Evolutionary conservation across 2,329 filamentous ascomycete species (phyloP).

Genomic region (Fusarium xylarioides): DNA sequence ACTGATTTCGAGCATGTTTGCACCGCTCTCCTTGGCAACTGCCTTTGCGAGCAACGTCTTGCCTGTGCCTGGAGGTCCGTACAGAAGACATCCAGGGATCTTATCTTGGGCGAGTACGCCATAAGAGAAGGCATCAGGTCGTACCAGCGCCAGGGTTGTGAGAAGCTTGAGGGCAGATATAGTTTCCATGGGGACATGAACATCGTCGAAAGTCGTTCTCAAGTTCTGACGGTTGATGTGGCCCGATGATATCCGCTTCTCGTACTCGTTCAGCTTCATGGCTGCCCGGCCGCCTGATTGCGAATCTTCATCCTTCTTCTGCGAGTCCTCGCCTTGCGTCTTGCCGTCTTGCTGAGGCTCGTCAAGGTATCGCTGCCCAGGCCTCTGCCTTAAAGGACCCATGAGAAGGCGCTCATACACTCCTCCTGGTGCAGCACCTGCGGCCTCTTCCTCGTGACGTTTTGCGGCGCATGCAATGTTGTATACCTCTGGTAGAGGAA

Average conservation of each 20-base stretch:
- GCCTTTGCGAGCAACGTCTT: constrained; percentile 77
- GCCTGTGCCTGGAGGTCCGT: constrained; percentile 85
- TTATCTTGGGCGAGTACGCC: constrained; percentile 91
- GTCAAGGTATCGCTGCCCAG: constrained; percentile 45
- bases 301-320: constrained; percentile 44
- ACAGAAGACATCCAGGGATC: constrained; percentile 87
- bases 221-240: constrained; percentile 85
- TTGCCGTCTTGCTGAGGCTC: constrained; percentile 42
- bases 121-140: constrained; percentile 95
- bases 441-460: constrained; percentile 34
- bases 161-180: constrained; percentile 88
- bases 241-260: constrained; percentile 82
- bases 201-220: constrained; percentile 85
- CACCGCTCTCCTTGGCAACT: constrained; percentile 73
- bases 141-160: constrained; percentile 84
- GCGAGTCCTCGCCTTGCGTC: constrained; percentile 37
- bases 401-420: constrained; percentile 47
- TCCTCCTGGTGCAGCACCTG: constrained; percentile 35
- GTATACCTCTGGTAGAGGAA: constrained; percentile 53
- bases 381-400: constrained; percentile 46
- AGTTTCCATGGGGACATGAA: constrained; percentile 83
- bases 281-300: constrained; percentile 39
- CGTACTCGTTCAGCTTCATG: constrained; percentile 73
- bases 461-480: constrained; percentile 49
- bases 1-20: constrained; percentile 84